Evolutionary conservation across 2,329 filamentous ascomycete species (phyloP), one percentile per base, ranked within the genome.

Genomic region (Penicillium frequentans): DNA sequence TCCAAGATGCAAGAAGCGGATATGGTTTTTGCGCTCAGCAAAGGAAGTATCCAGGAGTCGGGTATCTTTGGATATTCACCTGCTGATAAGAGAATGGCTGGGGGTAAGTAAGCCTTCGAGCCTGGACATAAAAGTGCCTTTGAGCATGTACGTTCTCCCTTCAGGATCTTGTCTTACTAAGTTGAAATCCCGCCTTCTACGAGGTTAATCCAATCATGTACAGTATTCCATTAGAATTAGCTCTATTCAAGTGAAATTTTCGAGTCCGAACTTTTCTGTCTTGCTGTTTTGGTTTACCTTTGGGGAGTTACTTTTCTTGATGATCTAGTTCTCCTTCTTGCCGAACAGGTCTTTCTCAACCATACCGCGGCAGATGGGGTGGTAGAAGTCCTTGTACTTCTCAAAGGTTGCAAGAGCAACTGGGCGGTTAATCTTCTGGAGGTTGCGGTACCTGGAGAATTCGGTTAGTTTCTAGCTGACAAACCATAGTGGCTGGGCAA

Each of bases 331-430:
- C 29, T 67, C 66, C 57, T 72, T 72, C 52, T 74, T 71, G 8
- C 79, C 80, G 66, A 82, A 82, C 35, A 96, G 75, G 74, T 96
- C 90, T 82, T 96, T 97, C 77, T 91, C 90, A 3, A 96, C 86
- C 86, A 96, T 90, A 8, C 81, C 85, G 59, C 86, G 85, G 73
- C 93, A 97, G 66, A 98, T 97, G 2, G 95, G 95, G 71, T 98
- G 93, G 72, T 98, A 99, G 71, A 98, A 98, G 61, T 92, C 88
- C 75, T 84, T 90, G 73, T 96, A 89, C 82, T 89, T 89, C 77
- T 90, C 84, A 76, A 96, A 97, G 0, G 93, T 96, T 72, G 86
- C 80, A 52, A 93, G 75, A 0, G 95, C 93, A 68, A 96, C 75
- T 26, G 86, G 79, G 47, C 85, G 81, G 76, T 97, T 88, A 39